Conservation (phyloP, 2,329 filamentous ascomycete genomes). For the Juglanconis oblonga region DNA sequence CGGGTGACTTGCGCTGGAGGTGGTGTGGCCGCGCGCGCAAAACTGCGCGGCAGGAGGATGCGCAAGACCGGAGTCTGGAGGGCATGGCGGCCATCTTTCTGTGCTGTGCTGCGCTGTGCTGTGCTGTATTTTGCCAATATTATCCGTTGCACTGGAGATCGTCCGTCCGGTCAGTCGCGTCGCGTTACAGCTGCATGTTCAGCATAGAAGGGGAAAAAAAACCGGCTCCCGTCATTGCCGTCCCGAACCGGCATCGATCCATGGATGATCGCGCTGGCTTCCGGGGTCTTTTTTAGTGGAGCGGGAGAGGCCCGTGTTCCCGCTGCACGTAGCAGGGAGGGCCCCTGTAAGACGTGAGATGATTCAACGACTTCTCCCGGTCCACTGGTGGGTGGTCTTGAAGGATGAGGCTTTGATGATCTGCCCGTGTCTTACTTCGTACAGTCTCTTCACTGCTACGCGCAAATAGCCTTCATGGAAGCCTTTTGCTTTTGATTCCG, state of each 20-base stretch:
- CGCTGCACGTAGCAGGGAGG: neutral
- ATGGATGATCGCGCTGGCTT: neutral
- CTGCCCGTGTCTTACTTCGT: too few relatives aligned
- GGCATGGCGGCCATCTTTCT: conserved; percentile 4
- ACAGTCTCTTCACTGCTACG: too few relatives aligned
- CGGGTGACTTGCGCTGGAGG: neutral
- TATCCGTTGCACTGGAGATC: neutral
- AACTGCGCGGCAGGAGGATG: conserved; percentile 7
- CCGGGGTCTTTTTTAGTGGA: neutral
- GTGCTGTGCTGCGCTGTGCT: neutral
- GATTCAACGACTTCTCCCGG: neutral
- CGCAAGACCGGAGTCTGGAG: conserved; percentile 2
- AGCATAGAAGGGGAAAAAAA: neutral
- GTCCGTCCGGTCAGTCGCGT: neutral
- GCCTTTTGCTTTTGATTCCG: too few relatives aligned
- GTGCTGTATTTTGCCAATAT: neutral
- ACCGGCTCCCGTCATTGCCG: neutral
- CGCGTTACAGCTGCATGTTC: neutral
- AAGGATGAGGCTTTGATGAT: too few relatives aligned
- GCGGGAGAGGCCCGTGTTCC: conserved; percentile 3
- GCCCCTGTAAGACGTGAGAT: neutral
- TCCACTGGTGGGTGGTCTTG: neutral
- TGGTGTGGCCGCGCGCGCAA: neutral
- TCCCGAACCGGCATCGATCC: neutral
- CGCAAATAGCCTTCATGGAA: too few relatives aligned